phyloP scores from a whole-genome alignment of 2,329 filamentous ascomycete genomes.

The Pseudofabraea citricarpa region DNA sequence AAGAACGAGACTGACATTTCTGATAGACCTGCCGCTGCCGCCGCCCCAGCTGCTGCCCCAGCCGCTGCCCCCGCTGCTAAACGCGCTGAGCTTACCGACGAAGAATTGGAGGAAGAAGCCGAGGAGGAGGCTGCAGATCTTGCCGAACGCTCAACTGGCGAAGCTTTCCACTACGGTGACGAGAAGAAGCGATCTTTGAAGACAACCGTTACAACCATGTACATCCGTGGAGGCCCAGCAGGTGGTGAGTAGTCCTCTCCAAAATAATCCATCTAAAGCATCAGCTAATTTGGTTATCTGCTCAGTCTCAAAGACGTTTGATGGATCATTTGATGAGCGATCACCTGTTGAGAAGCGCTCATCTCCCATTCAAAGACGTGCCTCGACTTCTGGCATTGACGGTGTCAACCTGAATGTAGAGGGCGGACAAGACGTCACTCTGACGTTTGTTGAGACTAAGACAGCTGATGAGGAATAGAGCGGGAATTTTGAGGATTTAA shows the following conservation, averaged over 20 bases:
- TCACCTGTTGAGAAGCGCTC: conserved; percentile 11
- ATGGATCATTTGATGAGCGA: neutral
- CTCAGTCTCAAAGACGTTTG: conserved; percentile 1
- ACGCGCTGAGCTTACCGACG: neutral
- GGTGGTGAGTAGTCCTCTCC: conserved; percentile 10
- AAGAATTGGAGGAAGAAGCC: neutral
- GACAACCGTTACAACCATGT: conserved; percentile 27
- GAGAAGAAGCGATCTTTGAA: conserved; percentile 12
- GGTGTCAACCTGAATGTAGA: conserved; percentile 25
- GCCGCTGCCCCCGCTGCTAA: neutral
- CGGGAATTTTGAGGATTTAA: too few relatives aligned
- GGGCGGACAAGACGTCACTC: conserved; percentile 24
- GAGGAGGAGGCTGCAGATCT: neutral
- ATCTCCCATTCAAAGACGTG: conserved; percentile 1
- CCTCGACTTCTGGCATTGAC: conserved; percentile 16
- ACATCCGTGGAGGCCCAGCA: conserved; percentile 20
- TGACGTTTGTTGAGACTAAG: conserved; percentile 25
- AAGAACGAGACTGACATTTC: neutral
- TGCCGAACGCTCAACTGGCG: neutral
- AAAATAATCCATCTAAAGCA: conserved; percentile 4
- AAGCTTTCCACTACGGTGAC: neutral
- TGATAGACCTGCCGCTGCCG: neutral
- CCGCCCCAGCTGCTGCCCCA: neutral
- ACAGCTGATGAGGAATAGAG: conserved; percentile 16
- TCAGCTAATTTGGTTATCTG: conserved; percentile 2